Conservation (phyloP, 2,329 filamentous ascomycete species). For the Didymosphaeria variabile region DNA sequence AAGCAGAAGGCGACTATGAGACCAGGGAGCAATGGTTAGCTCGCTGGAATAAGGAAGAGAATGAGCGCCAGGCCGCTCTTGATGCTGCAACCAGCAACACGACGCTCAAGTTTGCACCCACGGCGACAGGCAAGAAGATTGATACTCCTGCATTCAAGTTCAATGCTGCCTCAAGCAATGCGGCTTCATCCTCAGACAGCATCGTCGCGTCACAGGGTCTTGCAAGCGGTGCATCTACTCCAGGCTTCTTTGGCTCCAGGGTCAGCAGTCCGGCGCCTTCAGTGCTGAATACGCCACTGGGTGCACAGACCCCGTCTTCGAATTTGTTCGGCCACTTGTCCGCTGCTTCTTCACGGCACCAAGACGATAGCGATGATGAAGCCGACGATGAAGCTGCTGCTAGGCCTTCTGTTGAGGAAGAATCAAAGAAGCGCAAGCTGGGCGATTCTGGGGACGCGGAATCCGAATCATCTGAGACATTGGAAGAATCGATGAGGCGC, state of each 20-base stretch:
- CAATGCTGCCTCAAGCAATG: constrained; percentile 5
- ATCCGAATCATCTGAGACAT: constrained; percentile 35
- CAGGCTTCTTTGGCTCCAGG: constrained; percentile 35
- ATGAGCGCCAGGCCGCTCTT: constrained; percentile 31
- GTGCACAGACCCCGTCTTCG: constrained; percentile 28
- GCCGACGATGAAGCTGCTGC: constrained; percentile 29
- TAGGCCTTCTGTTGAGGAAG: constrained; percentile 6
- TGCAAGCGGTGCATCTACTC: constrained; percentile 33
- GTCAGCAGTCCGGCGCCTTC: constrained; percentile 43
- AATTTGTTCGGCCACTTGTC: constrained; percentile 49
- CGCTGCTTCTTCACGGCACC: constrained; percentile 43
- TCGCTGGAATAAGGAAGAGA: constrained; percentile 42
- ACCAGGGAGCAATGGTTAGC: constrained; percentile 45
- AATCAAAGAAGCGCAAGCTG: constrained; percentile 34
- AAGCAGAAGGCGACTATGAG: constrained; percentile 50
- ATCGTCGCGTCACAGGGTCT: constrained; percentile 15
- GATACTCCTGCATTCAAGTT: constrained; percentile 6
- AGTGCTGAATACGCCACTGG: constrained; percentile 40
- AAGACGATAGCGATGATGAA: constrained; percentile 35
- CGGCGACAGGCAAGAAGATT: constrained; percentile 23
- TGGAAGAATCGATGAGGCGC: constrained; percentile 32
- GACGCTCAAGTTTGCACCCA: constrained; percentile 31
- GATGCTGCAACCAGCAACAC: constrained; percentile 28
- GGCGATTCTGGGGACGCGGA: constrained; percentile 27
- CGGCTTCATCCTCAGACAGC: neutral